phyloP scores from a whole-genome alignment of 2,329 filamentous ascomycete genomes.

The Acephala macrosclerotiorum region DNA sequence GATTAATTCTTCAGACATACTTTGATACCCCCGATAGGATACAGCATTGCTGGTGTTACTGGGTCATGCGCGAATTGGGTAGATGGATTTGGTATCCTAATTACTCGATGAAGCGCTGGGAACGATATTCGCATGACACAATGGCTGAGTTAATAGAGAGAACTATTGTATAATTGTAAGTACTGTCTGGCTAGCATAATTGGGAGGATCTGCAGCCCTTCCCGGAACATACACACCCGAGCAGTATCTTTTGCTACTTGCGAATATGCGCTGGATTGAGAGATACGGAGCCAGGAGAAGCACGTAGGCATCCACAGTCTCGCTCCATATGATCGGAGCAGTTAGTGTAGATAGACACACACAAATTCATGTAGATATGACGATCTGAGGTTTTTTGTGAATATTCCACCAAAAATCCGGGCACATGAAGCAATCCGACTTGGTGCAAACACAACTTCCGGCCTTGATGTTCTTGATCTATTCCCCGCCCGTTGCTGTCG shows the following conservation, averaged over 20 bases:
- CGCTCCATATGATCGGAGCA: slow-evolving; percentile 4
- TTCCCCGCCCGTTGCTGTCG: no score
- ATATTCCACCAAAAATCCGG: no score
- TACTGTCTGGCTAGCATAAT: slow-evolving; percentile 8
- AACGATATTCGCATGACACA: not conserved
- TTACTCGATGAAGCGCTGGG: slow-evolving; percentile 60
- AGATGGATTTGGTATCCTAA: slow-evolving; percentile 85
- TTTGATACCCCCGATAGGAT: slow-evolving; percentile 87
- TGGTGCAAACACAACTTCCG: no score
- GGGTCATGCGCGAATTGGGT: slow-evolving; percentile 84
- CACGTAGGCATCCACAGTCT: slow-evolving; percentile 1
- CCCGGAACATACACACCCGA: slow-evolving; percentile 5
- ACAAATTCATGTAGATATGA: not conserved
- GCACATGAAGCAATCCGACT: no score
- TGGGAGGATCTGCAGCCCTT: slow-evolving; percentile 11
- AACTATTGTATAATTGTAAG: slow-evolving; percentile 24
- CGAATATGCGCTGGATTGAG: slow-evolving; percentile 12
- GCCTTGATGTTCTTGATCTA: no score
- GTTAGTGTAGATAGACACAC: not conserved
- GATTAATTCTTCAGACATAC: slow-evolving; percentile 68
- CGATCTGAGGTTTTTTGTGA: not conserved
- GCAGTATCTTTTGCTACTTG: slow-evolving; percentile 13
- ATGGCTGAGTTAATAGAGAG: slow-evolving; percentile 5
- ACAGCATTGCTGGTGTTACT: slow-evolving; percentile 85
- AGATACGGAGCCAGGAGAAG: slow-evolving; percentile 1